Evolutionary conservation across 2,329 filamentous ascomycete genomes (phyloP), one percentile per base, ranked within the genome.

Genomic region (Xylaria sp.): DNA sequence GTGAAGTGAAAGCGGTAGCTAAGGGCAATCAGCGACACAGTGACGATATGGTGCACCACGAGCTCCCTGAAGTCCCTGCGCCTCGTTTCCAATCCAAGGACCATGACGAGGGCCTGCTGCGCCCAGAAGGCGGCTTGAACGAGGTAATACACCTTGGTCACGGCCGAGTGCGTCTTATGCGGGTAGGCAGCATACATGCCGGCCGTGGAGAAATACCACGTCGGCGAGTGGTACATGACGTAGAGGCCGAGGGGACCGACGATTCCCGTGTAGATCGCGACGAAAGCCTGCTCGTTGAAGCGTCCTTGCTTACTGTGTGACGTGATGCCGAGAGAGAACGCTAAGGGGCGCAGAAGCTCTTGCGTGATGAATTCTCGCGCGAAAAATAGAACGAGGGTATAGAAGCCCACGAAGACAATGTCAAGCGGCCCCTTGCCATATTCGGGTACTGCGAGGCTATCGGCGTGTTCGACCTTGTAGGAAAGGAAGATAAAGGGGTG

Each of bases 1-100:
- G 90, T 91, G 78, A 93, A 93, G 78, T 93, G 91, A 80, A 93
- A 93, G 29, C 90, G 84, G 78, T 93, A 93, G 78, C 90, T 92
- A 72, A 91, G 77, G 59, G 82, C 87, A 68, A 93, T 92, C 70
- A 93, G 82, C 3, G 86, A 81, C 50, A 93, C 78, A 0, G 91
- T 93, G 73, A 93, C 88, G 71, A 93, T 85, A 75, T 93, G 91
- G 76, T 93, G 91, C 35, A 86, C 84, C 10, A 93, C 90, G 61
- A 93, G 82, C 81, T 93, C 91, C 76, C 88, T 91, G 78, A 91
- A 93, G 76, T 93, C 91, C 79, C 92, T 93, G 35, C 91, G 81
- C 18, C 90, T 90, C 80, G 91, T 91, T 81, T 93, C 91, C 72
- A 93, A 81, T 76, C 89, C 88, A 50, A 93, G 79, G 62, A 91